These are phyloP conservation scores for Amniculicola lignicola DNA, from an alignment of 495 filamentous ascomycete species.

Conservation along the genomic window DNA sequence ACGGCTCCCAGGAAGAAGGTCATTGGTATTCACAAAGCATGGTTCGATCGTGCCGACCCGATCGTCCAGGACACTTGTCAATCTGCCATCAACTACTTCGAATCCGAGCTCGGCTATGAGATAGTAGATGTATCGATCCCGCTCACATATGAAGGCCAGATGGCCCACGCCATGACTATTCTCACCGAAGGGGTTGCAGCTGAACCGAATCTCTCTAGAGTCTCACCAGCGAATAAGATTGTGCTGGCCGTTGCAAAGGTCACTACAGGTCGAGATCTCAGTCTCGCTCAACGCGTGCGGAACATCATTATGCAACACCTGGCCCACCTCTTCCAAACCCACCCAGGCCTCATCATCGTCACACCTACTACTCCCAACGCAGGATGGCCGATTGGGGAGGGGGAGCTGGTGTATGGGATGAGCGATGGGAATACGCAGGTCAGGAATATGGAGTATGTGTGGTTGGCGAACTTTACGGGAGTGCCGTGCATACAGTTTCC, in stretches of 20 bases:
- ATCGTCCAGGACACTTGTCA: constrained; percentile 60
- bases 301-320: constrained; percentile 80
- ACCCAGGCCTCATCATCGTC: constrained; percentile 77
- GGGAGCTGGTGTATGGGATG: constrained; percentile 62
- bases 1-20: constrained; percentile 43
- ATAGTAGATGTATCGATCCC: constrained; percentile 73
- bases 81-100: constrained; percentile 60
- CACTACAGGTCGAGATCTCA: constrained; percentile 65
- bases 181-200: constrained; percentile 46
- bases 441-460: constrained; percentile 83
- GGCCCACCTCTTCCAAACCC: constrained; percentile 61
- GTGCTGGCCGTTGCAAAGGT: constrained; percentile 61
- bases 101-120: constrained; percentile 57
- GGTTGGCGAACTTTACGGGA: constrained; percentile 79
- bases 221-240: constrained; percentile 73
- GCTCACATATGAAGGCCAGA: constrained; percentile 67
- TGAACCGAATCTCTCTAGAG: constrained; percentile 40
- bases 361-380: constrained; percentile 74
- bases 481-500: constrained; percentile 77
- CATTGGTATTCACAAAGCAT: constrained; percentile 71
- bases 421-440: constrained; percentile 70
- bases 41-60: constrained; percentile 67
- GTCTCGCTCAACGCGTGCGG: constrained; percentile 71
- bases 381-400: constrained; percentile 65
- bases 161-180: constrained; percentile 78